These are phyloP conservation scores for Tetradesmus lagerheimii DNA, from an alignment of 139 green algal genomes.

Conservation along the genomic window DNA sequence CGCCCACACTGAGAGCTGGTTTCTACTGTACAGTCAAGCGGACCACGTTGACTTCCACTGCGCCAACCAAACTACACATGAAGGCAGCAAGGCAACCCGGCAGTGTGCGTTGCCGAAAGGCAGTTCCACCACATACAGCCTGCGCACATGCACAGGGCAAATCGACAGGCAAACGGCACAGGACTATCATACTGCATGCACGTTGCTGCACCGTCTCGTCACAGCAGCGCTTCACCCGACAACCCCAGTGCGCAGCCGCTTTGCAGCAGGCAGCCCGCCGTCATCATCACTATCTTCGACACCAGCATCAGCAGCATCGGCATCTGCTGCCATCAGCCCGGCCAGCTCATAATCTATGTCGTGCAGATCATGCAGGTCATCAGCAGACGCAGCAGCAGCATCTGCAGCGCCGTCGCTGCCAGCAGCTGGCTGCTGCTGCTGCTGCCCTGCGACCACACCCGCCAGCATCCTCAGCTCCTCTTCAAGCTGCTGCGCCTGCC, in stretches of 20 bases:
- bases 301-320: neutral
- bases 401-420: neutral
- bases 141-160: too few species aligned
- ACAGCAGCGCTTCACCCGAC: neutral
- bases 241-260: neutral
- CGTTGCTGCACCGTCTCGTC: neutral
- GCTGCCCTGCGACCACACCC: neutral
- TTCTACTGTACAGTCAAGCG: too few species aligned
- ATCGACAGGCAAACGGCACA: too few species aligned
- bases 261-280: neutral
- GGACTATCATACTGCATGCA: neutral
- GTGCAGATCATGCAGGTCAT: neutral
- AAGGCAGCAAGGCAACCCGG: too few species aligned
- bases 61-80: too few species aligned
- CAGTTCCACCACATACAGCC: too few species aligned
- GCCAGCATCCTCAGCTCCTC: constrained; percentile 7
- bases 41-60: too few species aligned
- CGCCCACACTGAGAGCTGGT: too few species aligned
- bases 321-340: too few species aligned
- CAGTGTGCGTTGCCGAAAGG: too few species aligned
- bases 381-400: neutral
- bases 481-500: neutral
- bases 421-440: neutral
- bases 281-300: neutral
- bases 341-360: neutral